phyloP scores from a whole-genome alignment of 352 stramenopile genomes.

The Phytopythium helicoides region DNA sequence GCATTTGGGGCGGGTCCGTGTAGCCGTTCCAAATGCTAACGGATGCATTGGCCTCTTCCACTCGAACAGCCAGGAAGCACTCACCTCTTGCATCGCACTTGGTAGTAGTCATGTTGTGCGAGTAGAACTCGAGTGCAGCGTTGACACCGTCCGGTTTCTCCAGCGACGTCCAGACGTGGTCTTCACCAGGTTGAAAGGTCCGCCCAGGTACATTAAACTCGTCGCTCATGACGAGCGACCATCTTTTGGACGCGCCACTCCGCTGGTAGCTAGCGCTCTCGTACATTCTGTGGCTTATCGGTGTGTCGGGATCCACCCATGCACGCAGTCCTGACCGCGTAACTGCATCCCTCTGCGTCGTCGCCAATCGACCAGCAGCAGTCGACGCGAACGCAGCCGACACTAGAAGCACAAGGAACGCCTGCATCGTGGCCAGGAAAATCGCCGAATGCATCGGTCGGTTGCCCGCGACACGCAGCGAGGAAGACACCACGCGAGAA shows the following conservation, averaged over 20 bases:
- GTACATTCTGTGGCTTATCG: constrained; percentile 22
- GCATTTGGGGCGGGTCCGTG: constrained; percentile 22
- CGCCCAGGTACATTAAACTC: constrained; percentile 90
- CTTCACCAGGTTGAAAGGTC: constrained; percentile 83
- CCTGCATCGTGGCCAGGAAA: too few relatives aligned
- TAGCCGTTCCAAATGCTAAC: constrained; percentile 48
- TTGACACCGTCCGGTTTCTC: constrained; percentile 93
- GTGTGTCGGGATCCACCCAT: constrained; percentile 49
- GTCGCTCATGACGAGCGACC: constrained; percentile 92
- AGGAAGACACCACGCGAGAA: too few relatives aligned
- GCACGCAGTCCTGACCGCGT: constrained; percentile 40
- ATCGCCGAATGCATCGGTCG: too few relatives aligned
- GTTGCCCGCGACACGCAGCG: too few relatives aligned
- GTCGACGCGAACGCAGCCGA: too few relatives aligned
- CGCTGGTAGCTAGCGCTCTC: constrained; percentile 27
- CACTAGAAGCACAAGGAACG: too few relatives aligned
- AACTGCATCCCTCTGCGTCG: constrained; percentile 4
- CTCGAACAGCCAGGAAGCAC: constrained; percentile 39
- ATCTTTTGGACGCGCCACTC: constrained; percentile 31
- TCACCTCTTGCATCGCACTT: constrained; percentile 21
- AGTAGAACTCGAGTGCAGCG: constrained; percentile 91
- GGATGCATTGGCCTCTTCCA: constrained; percentile 25
- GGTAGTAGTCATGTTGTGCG: constrained; percentile 67
- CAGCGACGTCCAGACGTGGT: constrained; percentile 91
- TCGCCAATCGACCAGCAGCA: background rate